Evolutionary conservation across 1,284 basidiomycete genomes (phyloP).

Genomic region (Ustilago bromivora): DNA sequence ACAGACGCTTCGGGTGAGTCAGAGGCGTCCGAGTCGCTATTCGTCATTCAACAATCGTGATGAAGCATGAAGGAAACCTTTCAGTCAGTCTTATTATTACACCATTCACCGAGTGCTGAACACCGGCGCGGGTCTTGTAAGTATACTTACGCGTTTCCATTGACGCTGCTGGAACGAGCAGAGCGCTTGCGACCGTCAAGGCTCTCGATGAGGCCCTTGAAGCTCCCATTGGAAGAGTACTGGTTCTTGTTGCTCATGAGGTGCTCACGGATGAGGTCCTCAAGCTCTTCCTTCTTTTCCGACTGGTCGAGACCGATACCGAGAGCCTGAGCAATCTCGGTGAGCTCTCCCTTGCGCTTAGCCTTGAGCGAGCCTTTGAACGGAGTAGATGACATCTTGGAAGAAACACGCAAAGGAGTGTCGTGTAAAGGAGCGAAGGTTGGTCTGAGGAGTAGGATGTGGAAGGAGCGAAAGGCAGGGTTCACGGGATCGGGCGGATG

Average conservation of each 20-base stretch:
- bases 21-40: conserved; percentile 56
- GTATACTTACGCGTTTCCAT: conserved; percentile 41
- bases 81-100: conserved; percentile 1
- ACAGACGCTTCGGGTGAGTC: conserved; percentile 52
- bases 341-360: conserved; percentile 60
- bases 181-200: conserved; percentile 50
- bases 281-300: conserved; percentile 57
- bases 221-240: conserved; percentile 42
- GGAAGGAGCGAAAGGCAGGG: conserved; percentile 14
- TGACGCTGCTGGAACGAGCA: conserved; percentile 51
- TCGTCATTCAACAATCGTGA: background rate
- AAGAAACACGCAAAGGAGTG: background rate
- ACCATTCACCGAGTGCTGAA: background rate
- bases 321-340: conserved; percentile 58
- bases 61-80: background rate
- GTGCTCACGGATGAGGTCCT: conserved; percentile 53
- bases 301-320: conserved; percentile 47
- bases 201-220: conserved; percentile 56
- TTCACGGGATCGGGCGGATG: conserved; percentile 35
- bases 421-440: background rate
- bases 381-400: conserved; percentile 42
- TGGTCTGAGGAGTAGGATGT: conserved; percentile 9
- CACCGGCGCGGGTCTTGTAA: too few species aligned
- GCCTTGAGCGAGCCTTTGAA: conserved; percentile 59
- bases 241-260: conserved; percentile 48